Conservation (phyloP, 1,284 basidiomycete genomes). For the Ganoderma lingzhi region DNA sequence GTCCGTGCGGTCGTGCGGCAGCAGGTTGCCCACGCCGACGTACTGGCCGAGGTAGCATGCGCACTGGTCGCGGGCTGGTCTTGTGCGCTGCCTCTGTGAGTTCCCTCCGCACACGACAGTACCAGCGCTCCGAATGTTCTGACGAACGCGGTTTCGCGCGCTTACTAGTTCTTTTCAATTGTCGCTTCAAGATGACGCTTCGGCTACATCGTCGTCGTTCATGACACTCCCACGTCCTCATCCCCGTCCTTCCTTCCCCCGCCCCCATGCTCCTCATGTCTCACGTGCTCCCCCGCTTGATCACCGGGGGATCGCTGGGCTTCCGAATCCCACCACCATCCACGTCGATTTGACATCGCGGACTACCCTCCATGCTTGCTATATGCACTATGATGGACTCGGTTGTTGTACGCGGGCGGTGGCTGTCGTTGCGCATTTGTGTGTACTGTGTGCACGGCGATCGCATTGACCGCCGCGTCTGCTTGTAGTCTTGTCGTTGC, state of each 20-base stretch:
- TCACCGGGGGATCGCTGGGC: background rate
- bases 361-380: constrained; percentile 18
- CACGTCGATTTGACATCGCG: constrained; percentile 28
- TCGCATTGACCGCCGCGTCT: constrained; percentile 17
- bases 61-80: background rate
- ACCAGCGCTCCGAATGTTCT: background rate
- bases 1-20: constrained; percentile 40
- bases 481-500: constrained; percentile 21
- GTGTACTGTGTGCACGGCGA: constrained; percentile 21
- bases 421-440: constrained; percentile 20
- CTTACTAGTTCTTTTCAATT: background rate
- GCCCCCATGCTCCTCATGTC: background rate
- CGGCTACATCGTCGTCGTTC: constrained; percentile 1
- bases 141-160: background rate
- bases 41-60: constrained; percentile 39
- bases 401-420: constrained; percentile 15
- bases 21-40: constrained; percentile 41
- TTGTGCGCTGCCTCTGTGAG: constrained; percentile 13
- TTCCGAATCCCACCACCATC: constrained; percentile 11
- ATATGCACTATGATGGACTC: constrained; percentile 22
- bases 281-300: background rate
- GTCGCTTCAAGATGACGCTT: background rate
- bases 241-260: background rate
- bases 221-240: background rate
- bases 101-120: background rate